A percentile compares a stretch with the other conserved stretches of the same genome.
Conservation (phyloP, 169 alveolate species). For the Cryptosporidium baileyi region DNA sequence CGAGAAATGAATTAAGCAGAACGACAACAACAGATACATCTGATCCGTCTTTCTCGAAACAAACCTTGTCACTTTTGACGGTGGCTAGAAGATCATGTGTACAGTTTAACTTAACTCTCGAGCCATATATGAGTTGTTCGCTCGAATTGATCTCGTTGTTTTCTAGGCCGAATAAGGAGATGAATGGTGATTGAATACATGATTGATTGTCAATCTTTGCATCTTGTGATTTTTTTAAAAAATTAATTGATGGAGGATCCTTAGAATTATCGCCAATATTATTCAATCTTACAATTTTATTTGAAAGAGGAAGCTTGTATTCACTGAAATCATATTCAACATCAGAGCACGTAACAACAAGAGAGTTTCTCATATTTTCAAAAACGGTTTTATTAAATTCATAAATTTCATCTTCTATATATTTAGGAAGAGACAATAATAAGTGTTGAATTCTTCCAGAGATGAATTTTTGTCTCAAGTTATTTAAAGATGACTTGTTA, state of each 20-base stretch:
- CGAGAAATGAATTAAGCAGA: conserved; percentile 38
- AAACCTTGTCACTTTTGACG: conserved; percentile 26
- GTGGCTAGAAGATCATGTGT: conserved; percentile 20
- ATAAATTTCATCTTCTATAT: conserved; percentile 22
- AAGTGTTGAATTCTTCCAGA: conserved; percentile 44
- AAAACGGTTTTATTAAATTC: conserved; percentile 16
- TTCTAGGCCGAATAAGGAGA: conserved; percentile 19
- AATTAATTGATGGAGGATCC: too few relatives aligned
- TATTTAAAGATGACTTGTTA: conserved; percentile 15
- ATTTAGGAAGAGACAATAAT: conserved; percentile 52
- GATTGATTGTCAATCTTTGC: conserved; percentile 3
- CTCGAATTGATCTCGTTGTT: conserved; percentile 6
- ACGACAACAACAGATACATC: conserved; percentile 2
- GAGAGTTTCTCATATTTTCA: conserved; percentile 24
- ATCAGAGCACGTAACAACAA: conserved; percentile 34
- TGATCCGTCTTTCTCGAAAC: not conserved
- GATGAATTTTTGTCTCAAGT: conserved; percentile 7
- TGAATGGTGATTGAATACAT: conserved; percentile 63
- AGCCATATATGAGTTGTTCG: conserved; percentile 30
- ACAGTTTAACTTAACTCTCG: conserved; percentile 41
- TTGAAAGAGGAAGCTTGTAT: conserved; percentile 36
- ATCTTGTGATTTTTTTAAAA: not conserved
- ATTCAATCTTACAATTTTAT: not conserved
- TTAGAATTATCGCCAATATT: not conserved
- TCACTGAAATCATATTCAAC: not conserved